phyloP scores from a whole-genome alignment of 129 eudicot genomes.

The Gnaphalium uliginosum region DNA sequence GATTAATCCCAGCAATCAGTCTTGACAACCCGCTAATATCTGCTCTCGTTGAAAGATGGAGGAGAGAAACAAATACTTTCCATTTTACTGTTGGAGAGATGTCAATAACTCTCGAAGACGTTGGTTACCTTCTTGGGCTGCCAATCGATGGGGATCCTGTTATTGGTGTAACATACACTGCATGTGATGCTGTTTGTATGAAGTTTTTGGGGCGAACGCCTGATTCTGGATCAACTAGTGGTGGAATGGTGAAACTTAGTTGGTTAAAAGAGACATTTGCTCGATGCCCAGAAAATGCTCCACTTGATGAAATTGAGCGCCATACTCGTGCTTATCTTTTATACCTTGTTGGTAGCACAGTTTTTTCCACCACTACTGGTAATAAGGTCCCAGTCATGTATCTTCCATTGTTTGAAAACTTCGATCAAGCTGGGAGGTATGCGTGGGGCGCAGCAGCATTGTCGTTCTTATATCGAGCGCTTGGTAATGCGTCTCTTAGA shows the following conservation, averaged over 20 bases:
- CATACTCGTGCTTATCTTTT: constrained; percentile 93
- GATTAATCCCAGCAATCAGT: constrained; percentile 88
- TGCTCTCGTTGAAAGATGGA: constrained; percentile 93
- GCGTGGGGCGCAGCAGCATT: constrained; percentile 99
- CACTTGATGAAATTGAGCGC: constrained; percentile 54
- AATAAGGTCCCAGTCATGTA: constrained; percentile 98
- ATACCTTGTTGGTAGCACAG: constrained; percentile 88
- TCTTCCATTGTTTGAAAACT: constrained; percentile 84
- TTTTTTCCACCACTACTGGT: constrained; percentile 97
- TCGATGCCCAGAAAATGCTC: constrained; percentile 60
- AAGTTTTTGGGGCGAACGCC: constrained; percentile 73
- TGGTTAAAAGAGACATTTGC: constrained; percentile 90
- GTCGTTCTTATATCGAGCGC: constrained; percentile 87
- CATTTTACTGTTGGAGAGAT: constrained; percentile 93
- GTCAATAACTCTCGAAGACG: constrained; percentile 93
- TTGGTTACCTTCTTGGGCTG: constrained; percentile 86
- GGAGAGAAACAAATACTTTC: constrained; percentile 91
- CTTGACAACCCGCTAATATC: constrained; percentile 96
- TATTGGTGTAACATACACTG: constrained; percentile 87
- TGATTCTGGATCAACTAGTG: constrained; percentile 84
- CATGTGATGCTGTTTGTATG: constrained; percentile 79
- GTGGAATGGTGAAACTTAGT: constrained; percentile 99
- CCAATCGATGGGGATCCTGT: constrained; percentile 90
- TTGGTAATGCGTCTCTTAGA: constrained; percentile 90
- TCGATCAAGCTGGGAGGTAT: constrained; percentile 82